phyloP scores from a whole-genome alignment of 345 rosid genomes.

The Hibiscus syriacus region DNA sequence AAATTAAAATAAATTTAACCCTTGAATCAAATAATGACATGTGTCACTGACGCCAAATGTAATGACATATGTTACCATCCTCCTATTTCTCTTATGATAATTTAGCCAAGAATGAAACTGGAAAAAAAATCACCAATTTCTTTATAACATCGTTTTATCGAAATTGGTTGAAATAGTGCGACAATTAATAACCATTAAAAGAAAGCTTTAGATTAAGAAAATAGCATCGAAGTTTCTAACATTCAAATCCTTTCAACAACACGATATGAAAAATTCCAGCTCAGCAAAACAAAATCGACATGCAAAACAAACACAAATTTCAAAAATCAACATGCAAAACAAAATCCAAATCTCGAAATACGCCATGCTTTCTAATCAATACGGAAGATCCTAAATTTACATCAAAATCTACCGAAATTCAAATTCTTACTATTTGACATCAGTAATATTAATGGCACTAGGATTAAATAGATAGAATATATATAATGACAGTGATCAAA shows the following conservation, averaged over 20 bases:
- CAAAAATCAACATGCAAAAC: background rate
- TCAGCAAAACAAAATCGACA: background rate
- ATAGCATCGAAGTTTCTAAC: background rate
- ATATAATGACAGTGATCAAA: no score
- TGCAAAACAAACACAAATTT: background rate
- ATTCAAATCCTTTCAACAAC: background rate
- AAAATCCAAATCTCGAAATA: no score
- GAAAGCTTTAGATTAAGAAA: background rate
- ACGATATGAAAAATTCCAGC: background rate
- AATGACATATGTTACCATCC: no score
- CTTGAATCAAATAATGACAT: no score
- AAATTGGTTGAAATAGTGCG: background rate
- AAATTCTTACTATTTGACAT: no score
- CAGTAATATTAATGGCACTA: no score
- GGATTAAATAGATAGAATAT: no score
- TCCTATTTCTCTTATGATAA: background rate
- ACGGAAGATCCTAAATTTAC: background rate
- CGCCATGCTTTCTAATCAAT: no score
- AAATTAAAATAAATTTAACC: no score
- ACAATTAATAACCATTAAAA: background rate
- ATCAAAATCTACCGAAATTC: background rate
- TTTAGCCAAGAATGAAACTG: background rate
- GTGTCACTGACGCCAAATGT: no score
- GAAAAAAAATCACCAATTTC: background rate
- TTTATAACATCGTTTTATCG: background rate